A percentile compares a stretch with the other conserved stretches of the same genome.
phyloP scores from a whole-genome alignment of 2,329 filamentous ascomycete species.

The Colletotrichum echinochloae region DNA sequence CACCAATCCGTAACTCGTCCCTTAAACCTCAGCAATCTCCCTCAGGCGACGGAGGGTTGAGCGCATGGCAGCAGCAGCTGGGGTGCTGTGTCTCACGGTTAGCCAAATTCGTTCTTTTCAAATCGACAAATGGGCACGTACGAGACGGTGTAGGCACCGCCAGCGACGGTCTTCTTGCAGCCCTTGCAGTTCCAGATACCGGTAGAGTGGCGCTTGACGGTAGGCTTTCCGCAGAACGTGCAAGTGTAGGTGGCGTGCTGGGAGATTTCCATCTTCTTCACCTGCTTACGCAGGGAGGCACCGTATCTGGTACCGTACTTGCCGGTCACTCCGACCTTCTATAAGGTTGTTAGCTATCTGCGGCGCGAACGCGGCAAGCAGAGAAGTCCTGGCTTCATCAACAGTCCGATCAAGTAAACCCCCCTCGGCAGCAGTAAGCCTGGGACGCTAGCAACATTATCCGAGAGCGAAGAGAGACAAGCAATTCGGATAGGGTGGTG shows the following conservation, averaged over 20 bases:
- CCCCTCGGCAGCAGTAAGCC: background rate
- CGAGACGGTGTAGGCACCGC: slow-evolving; percentile 96
- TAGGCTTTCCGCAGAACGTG: slow-evolving; percentile 98
- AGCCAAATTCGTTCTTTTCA: slow-evolving; percentile 42
- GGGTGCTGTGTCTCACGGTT: slow-evolving; percentile 72
- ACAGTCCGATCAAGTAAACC: background rate
- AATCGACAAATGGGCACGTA: slow-evolving; percentile 67
- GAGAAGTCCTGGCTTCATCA: slow-evolving; percentile 17
- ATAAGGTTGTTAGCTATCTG: slow-evolving; percentile 39
- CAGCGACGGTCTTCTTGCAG: slow-evolving; percentile 91
- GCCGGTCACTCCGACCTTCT: slow-evolving; percentile 97
- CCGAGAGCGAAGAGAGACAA: slow-evolving; percentile 21
- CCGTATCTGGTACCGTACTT: slow-evolving; percentile 99
- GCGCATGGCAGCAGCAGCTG: slow-evolving; percentile 92
- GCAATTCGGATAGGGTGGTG: too few species aligned
- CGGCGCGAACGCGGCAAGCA: background rate
- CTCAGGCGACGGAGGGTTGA: slow-evolving; percentile 97
- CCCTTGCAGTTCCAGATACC: slow-evolving; percentile 98
- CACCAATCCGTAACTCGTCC: slow-evolving; percentile 45
- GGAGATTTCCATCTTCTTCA: slow-evolving; percentile 99
- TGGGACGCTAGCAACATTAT: background rate
- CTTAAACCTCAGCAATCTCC: slow-evolving; percentile 96
- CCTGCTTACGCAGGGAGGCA: slow-evolving; percentile 97
- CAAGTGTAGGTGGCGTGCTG: slow-evolving; percentile 98
- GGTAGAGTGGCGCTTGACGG: slow-evolving; percentile 89